A percentile compares a stretch with the other conserved stretches of the same genome.
phyloP scores from a whole-genome alignment of 2,329 filamentous ascomycete genomes.

The Microdochium bolleyi region DNA sequence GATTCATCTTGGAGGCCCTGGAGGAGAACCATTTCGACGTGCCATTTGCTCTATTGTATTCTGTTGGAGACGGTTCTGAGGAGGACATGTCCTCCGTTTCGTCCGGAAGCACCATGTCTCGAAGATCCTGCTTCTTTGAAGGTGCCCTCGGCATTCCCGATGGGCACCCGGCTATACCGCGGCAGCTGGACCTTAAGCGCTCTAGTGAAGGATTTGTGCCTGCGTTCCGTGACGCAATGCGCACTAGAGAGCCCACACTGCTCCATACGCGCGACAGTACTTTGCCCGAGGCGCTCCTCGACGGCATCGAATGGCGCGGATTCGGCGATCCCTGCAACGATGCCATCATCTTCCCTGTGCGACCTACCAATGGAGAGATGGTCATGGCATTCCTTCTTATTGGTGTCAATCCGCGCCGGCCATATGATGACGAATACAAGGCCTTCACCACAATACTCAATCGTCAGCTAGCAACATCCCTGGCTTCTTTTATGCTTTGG shows the following conservation, averaged over 20 bases:
- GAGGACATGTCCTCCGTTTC: constrained; percentile 22
- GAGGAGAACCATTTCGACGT: constrained; percentile 26
- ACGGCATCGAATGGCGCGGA: constrained; percentile 43
- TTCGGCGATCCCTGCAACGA: constrained; percentile 47
- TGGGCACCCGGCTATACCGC: constrained; percentile 21
- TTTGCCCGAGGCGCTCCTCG: constrained; percentile 41
- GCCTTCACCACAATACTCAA: constrained; percentile 41
- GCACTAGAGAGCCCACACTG: constrained; percentile 22
- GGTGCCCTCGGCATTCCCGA: constrained; percentile 24
- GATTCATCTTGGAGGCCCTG: constrained; percentile 20
- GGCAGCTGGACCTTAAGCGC: constrained; percentile 25
- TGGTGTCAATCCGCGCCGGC: constrained; percentile 53
- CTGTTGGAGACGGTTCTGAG: constrained; percentile 28
- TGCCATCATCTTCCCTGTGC: constrained; percentile 54
- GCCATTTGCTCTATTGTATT: constrained; percentile 31
- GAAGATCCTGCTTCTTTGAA: constrained; percentile 25
- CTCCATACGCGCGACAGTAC: constrained; percentile 29
- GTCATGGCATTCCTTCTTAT: constrained; percentile 54
- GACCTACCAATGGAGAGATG: constrained; percentile 47
- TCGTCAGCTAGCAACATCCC: constrained; percentile 47
- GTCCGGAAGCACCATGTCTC: constrained; percentile 25
- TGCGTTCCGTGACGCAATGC: constrained; percentile 27
- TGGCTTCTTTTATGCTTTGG: constrained; percentile 57
- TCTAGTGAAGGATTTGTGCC: constrained; percentile 25
- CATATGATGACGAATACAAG: constrained; percentile 56